A percentile compares a stretch with the other conserved stretches of the same genome.
These are phyloP conservation scores for Penicillium sp. DNA, from an alignment of 2,329 filamentous ascomycete species.

Conservation along the genomic window DNA sequence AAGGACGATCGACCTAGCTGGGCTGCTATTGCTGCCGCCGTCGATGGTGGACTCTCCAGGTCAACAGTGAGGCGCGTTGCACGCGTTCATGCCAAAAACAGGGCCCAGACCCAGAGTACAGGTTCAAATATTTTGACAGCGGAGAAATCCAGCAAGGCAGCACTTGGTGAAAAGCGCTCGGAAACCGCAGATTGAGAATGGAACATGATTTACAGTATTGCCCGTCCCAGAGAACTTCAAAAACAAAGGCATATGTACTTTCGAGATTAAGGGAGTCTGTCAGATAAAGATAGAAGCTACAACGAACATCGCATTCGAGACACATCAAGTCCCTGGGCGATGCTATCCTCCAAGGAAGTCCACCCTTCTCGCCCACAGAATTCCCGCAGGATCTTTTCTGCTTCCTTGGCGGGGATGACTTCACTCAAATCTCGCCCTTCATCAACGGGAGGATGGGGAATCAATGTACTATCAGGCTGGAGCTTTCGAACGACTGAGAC, in stretches of 20 bases:
- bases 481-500: conserved; percentile 31
- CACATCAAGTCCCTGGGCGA: conserved; percentile 7
- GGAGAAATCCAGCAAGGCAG: neutral
- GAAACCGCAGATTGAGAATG: neutral
- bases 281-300: neutral
- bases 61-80: neutral
- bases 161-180: neutral
- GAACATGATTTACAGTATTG: neutral
- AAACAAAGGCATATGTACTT: neutral
- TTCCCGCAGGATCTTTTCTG: conserved; percentile 28
- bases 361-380: conserved; percentile 29
- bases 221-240: neutral
- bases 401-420: conserved; percentile 22
- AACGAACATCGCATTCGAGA: neutral
- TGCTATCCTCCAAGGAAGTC: conserved; percentile 28
- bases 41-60: neutral
- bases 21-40: neutral
- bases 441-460: conserved; percentile 28
- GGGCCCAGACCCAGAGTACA: fast-evolving
- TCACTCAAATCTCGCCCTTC: conserved; percentile 25
- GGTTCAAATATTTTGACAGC: neutral
- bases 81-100: neutral
- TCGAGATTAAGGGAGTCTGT: too few relatives aligned
- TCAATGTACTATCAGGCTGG: conserved; percentile 38
- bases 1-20: neutral